phyloP scores from a whole-genome alignment of 106 monocot genomes.

The Dactylorhiza incarnata region DNA sequence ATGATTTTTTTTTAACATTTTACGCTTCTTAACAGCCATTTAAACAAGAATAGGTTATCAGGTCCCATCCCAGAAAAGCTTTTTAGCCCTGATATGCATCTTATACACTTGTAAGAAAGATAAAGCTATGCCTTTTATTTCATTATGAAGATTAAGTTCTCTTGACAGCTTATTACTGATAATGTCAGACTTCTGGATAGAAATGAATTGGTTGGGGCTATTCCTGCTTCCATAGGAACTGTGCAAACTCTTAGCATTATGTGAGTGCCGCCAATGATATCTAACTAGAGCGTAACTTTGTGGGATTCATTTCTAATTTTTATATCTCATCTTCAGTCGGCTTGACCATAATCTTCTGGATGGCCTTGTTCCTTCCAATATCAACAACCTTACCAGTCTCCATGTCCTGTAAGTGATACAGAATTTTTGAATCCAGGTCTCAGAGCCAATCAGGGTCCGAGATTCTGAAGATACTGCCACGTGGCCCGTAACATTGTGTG shows the following conservation, averaged over 20 bases:
- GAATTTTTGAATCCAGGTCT: too few relatives aligned
- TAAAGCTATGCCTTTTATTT: background rate
- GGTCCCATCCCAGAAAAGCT: slow-evolving; percentile 40
- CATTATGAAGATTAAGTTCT: slow-evolving; percentile 3
- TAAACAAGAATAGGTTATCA: slow-evolving; percentile 25
- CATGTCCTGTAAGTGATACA: slow-evolving; percentile 9
- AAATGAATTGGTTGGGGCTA: slow-evolving; percentile 12
- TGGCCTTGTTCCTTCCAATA: slow-evolving; percentile 14
- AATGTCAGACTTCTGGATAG: slow-evolving; percentile 20
- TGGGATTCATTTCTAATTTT: background rate
- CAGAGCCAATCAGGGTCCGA: too few relatives aligned
- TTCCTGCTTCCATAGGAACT: slow-evolving; percentile 14
- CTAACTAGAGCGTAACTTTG: background rate
- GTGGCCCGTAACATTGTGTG: too few relatives aligned
- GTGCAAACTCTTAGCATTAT: slow-evolving; percentile 9
- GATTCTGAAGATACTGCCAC: too few relatives aligned
- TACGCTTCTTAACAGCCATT: slow-evolving; percentile 29
- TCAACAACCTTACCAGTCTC: slow-evolving; percentile 18
- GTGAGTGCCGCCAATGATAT: background rate
- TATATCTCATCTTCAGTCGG: slow-evolving; percentile 5
- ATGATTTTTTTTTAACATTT: background rate
- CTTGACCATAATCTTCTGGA: slow-evolving; percentile 13
- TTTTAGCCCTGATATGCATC: slow-evolving; percentile 39
- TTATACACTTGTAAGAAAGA: slow-evolving; percentile 47
- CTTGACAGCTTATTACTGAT: background rate